Conservation (phyloP, 192 early-diverging fungal genomes). For the Coemansia sp. region DNA sequence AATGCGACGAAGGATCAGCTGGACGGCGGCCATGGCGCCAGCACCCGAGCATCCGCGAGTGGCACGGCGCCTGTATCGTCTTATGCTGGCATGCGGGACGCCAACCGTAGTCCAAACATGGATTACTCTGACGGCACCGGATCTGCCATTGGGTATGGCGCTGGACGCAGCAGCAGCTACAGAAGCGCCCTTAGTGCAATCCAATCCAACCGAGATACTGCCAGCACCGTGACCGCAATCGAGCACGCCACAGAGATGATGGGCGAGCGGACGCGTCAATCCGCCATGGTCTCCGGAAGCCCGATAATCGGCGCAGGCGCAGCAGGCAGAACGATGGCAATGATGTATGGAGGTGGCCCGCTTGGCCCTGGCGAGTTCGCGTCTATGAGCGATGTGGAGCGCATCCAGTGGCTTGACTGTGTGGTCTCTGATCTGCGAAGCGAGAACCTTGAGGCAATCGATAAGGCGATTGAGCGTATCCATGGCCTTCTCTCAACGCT, state of each 20-base stretch:
- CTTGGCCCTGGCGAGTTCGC: slow-evolving; percentile 27
- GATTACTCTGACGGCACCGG: slow-evolving; percentile 15
- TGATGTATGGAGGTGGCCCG: slow-evolving; percentile 6
- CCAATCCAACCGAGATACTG: slow-evolving; percentile 1
- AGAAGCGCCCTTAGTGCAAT: slow-evolving; percentile 13
- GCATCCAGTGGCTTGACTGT: slow-evolving; percentile 40
- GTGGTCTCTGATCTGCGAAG: slow-evolving; percentile 37
- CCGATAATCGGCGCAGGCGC: slow-evolving; percentile 8
- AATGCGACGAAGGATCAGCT: slow-evolving; percentile 39
- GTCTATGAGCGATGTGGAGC: slow-evolving; percentile 30
- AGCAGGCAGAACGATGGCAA: slow-evolving; percentile 2
- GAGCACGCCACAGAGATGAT: background rate
- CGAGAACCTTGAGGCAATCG: slow-evolving; percentile 33
- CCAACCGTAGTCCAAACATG: background rate
- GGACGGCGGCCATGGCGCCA: slow-evolving; percentile 13
- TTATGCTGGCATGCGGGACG: slow-evolving; percentile 3
- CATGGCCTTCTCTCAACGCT: slow-evolving; percentile 14
- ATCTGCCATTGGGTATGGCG: slow-evolving; percentile 42
- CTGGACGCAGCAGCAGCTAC: slow-evolving; percentile 19
- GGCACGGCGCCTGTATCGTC: slow-evolving; percentile 1
- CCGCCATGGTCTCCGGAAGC: slow-evolving; percentile 2
- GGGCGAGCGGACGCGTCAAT: background rate
- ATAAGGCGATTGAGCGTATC: slow-evolving; percentile 39
- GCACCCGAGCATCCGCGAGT: slow-evolving; percentile 1
- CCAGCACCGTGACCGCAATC: background rate